phyloP scores from a whole-genome alignment of 192 early-diverging fungal genomes.

The Allomyces macrogynus region DNA sequence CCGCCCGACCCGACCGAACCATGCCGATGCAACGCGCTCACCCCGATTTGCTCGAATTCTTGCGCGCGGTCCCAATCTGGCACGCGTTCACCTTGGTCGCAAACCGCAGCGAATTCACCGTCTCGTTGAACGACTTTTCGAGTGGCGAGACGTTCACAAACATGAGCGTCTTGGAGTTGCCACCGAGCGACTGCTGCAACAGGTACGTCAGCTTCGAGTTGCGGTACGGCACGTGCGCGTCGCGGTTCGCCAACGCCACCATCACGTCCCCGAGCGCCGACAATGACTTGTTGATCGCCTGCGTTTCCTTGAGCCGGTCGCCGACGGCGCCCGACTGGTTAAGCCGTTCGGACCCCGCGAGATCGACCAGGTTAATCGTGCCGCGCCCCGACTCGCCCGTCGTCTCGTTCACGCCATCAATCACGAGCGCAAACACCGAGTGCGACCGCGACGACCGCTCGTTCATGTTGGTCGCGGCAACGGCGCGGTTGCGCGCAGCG shows the following conservation, averaged over 20 bases:
- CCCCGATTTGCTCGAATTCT: too few relatives aligned
- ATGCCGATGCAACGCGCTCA: too few relatives aligned
- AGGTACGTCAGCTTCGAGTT: constrained; percentile 67
- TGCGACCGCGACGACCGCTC: constrained; percentile 84
- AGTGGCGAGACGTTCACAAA: constrained; percentile 92
- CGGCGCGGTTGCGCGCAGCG: constrained; percentile 66
- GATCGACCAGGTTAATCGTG: constrained; percentile 76
- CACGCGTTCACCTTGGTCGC: constrained; percentile 88
- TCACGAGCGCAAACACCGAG: constrained; percentile 70
- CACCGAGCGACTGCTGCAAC: constrained; percentile 42
- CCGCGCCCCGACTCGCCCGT: constrained; percentile 55
- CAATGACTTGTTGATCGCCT: constrained; percentile 91
- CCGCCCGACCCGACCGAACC: too few relatives aligned
- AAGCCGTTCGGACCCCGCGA: constrained; percentile 84
- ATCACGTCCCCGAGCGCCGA: constrained; percentile 83
- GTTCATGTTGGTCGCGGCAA: constrained; percentile 81
- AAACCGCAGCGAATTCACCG: constrained; percentile 77
- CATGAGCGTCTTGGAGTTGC: constrained; percentile 95
- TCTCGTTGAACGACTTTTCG: constrained; percentile 56
- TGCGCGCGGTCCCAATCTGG: constrained; percentile 58
- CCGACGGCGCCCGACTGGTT: constrained; percentile 62
- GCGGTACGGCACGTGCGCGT: constrained; percentile 72
- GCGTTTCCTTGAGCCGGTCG: constrained; percentile 73
- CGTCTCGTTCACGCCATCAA: constrained; percentile 49
- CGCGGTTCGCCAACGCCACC: constrained; percentile 52